These are phyloP conservation scores for Rhypophila decipiens DNA, from an alignment of 495 filamentous ascomycete genomes.

Conservation along the genomic window DNA sequence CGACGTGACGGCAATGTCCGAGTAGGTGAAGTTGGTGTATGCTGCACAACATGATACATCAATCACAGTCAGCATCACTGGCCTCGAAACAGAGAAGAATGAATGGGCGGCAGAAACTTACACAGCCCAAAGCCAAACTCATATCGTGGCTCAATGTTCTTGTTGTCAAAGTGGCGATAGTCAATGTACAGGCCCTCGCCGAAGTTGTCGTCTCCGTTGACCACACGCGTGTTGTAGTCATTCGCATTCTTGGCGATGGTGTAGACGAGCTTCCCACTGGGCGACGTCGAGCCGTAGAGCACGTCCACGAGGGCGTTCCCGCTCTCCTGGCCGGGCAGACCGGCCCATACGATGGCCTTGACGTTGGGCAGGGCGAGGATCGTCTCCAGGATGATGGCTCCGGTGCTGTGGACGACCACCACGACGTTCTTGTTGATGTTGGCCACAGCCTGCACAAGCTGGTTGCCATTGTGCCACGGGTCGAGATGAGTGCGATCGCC, in stretches of 20 bases:
- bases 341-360: slow-evolving; percentile 78
- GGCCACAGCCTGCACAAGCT: slow-evolving; percentile 61
- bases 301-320: slow-evolving; percentile 82
- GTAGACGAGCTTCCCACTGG: slow-evolving; percentile 83
- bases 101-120: slow-evolving; percentile 34
- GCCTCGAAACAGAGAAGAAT: neutral
- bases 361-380: slow-evolving; percentile 73
- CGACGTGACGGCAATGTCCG: slow-evolving; percentile 36
- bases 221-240: slow-evolving; percentile 68
- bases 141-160: slow-evolving; percentile 49
- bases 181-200: slow-evolving; percentile 74
- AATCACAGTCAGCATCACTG: neutral
- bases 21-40: slow-evolving; percentile 57
- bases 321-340: slow-evolving; percentile 87
- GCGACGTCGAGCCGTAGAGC: slow-evolving; percentile 75
- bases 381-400: slow-evolving; percentile 75
- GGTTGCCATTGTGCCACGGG: slow-evolving; percentile 69
- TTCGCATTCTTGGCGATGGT: slow-evolving; percentile 72
- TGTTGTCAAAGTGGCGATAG: slow-evolving; percentile 78
- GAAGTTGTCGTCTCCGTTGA: slow-evolving; percentile 59
- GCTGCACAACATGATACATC: slow-evolving; percentile 19
- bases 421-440: slow-evolving; percentile 60
- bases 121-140: slow-evolving; percentile 57
- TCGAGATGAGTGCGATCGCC: slow-evolving; percentile 62
- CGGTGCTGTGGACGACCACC: slow-evolving; percentile 91